These are phyloP conservation scores for Aurinia saxatilis DNA, from an alignment of 345 rosid species.

Conservation along the genomic window DNA sequence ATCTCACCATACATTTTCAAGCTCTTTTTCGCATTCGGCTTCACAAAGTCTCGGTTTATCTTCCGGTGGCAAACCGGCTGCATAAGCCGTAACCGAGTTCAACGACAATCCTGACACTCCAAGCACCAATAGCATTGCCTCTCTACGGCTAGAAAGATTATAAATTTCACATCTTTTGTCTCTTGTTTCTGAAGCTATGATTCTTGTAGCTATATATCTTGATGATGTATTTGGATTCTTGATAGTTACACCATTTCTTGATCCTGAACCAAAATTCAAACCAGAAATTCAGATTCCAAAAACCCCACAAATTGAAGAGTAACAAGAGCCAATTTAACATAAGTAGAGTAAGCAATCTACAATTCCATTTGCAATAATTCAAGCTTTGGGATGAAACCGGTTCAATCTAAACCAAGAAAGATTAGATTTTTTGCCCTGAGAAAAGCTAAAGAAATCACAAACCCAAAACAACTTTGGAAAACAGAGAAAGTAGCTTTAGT, in stretches of 20 bases:
- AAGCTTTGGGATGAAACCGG: neutral
- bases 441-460: neutral
- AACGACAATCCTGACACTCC: slow-evolving; percentile 42
- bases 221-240: slow-evolving; percentile 23
- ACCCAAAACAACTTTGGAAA: neutral
- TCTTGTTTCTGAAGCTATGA: slow-evolving; percentile 31
- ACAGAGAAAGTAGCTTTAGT: neutral
- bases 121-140: slow-evolving; percentile 44
- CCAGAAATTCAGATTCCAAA: slow-evolving; percentile 5
- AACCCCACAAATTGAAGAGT: neutral
- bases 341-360: neutral
- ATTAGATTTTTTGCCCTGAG: slow-evolving; percentile 1
- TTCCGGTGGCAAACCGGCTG: slow-evolving; percentile 91
- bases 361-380: neutral
- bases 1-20: slow-evolving; percentile 99
- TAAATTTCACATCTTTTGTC: neutral
- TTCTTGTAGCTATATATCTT: slow-evolving; percentile 22
- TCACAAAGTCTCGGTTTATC: slow-evolving; percentile 74
- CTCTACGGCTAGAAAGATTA: slow-evolving; percentile 41
- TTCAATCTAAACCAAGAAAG: slow-evolving; percentile 1
- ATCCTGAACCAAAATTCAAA: slow-evolving; percentile 31
- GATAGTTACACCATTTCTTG: slow-evolving; percentile 21
- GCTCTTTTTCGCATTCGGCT: slow-evolving; percentile 73
- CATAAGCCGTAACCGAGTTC: slow-evolving; percentile 32
- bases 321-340: neutral